Percentiles rank a stretch among this genome's conserved stretches.
These are phyloP conservation scores for Ogataea wickerhamii DNA, from an alignment of 805 yeast species.

Conservation along the genomic window DNA sequence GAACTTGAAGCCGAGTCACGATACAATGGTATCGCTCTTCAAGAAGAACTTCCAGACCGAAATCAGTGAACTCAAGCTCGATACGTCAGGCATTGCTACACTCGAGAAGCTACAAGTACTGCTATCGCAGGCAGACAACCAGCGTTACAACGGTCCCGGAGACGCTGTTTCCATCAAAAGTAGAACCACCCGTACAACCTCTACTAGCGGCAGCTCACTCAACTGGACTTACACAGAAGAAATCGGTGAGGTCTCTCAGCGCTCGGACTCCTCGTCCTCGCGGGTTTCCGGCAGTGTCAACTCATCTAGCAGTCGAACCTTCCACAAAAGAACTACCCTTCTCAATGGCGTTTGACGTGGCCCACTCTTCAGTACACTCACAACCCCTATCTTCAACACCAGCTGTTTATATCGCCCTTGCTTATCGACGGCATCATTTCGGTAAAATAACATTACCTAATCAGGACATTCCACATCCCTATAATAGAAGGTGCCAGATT, in stretches of 20 bases:
- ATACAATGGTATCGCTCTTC: conserved; percentile 60
- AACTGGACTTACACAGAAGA: conserved; percentile 9
- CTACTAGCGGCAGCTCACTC: conserved; percentile 4
- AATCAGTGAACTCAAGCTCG: conserved; percentile 41
- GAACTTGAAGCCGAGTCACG: conserved; percentile 58
- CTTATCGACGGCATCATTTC: too few species aligned
- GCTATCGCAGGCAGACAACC: background rate
- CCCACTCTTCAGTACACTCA: too few species aligned
- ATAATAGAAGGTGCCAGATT: too few species aligned
- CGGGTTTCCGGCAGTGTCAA: conserved; percentile 12
- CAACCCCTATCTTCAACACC: too few species aligned
- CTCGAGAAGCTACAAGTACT: conserved; percentile 12
- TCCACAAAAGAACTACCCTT: conserved; percentile 12
- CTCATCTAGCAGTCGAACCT: conserved; percentile 7
- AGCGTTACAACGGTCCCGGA: background rate
- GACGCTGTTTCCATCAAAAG: conserved; percentile 8
- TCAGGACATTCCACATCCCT: too few species aligned
- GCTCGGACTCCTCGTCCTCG: conserved; percentile 18
- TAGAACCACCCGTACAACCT: conserved; percentile 4
- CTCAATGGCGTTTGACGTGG: conserved; percentile 4
- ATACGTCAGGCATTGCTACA: conserved; percentile 21
- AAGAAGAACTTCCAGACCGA: conserved; percentile 66
- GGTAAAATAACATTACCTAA: too few species aligned
- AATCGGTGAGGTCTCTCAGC: conserved; percentile 10
- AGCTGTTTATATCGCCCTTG: too few species aligned